These are phyloP conservation scores for Ammopiptanthus mongolicus DNA, from an alignment of 306 rosid species.

Conservation along the genomic window DNA sequence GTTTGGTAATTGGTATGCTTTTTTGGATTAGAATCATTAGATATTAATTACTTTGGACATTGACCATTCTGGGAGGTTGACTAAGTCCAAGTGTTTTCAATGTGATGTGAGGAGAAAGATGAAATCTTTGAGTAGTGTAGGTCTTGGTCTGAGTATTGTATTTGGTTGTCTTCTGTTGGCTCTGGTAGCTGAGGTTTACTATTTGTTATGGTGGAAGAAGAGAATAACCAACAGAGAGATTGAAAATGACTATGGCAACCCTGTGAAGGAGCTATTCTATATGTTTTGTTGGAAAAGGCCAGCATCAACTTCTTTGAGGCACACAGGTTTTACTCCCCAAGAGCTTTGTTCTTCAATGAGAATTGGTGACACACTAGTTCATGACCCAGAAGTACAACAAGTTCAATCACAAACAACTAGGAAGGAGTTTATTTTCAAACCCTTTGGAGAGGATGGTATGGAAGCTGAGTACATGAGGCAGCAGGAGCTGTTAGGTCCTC, in stretches of 20 bases:
- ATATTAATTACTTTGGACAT: background rate
- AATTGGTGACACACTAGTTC: slow-evolving; percentile 46
- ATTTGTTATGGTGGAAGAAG: slow-evolving; percentile 95
- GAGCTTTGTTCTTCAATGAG: slow-evolving; percentile 57
- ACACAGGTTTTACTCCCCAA: slow-evolving; percentile 50
- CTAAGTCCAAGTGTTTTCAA: slow-evolving; percentile 26
- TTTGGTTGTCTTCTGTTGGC: slow-evolving; percentile 89
- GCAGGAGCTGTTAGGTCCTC: slow-evolving; percentile 55
- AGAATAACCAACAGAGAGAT: slow-evolving; percentile 63
- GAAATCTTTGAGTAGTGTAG: slow-evolving; percentile 93
- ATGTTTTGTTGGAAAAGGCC: slow-evolving; percentile 88
- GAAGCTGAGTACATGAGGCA: slow-evolving; percentile 72
- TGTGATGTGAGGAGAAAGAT: slow-evolving; percentile 57
- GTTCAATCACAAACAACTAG: slow-evolving; percentile 35
- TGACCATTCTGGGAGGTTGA: background rate
- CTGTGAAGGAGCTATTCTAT: slow-evolving; percentile 70
- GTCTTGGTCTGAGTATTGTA: slow-evolving; percentile 85
- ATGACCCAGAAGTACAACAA: slow-evolving; percentile 52
- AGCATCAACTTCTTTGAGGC: slow-evolving; percentile 55
- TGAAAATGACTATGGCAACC: slow-evolving; percentile 61
- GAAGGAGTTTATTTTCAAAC: slow-evolving; percentile 58
- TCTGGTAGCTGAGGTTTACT: slow-evolving; percentile 90
- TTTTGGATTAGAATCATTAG: background rate
- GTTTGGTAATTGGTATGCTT: background rate
- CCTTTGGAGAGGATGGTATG: slow-evolving; percentile 64